Percentiles rank a stretch among this genome's conserved stretches.
These are phyloP conservation scores for Thozetella sp. DNA, from an alignment of 495 filamentous ascomycete species.

Conservation along the genomic window DNA sequence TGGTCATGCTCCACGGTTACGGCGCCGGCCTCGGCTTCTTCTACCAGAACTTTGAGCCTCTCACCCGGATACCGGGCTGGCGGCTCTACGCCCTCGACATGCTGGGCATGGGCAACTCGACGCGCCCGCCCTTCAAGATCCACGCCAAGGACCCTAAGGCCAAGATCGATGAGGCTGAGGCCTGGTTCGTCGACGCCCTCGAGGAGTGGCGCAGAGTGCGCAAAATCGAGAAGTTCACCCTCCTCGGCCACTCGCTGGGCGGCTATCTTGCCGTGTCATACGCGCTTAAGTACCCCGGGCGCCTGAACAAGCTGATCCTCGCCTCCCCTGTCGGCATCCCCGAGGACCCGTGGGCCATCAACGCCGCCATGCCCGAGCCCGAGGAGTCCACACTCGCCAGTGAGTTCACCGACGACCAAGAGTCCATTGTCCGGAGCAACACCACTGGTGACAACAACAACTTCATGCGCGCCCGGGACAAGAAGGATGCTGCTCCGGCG, in stretches of 20 bases:
- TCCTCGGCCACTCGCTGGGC: conserved; percentile 90
- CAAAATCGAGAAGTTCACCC: conserved; percentile 89
- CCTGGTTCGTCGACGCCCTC: conserved; percentile 93
- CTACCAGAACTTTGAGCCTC: conserved; percentile 93
- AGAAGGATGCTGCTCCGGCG: conserved; percentile 23
- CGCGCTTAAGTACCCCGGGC: conserved; percentile 92
- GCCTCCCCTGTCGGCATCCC: conserved; percentile 94
- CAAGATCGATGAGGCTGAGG: conserved; percentile 88
- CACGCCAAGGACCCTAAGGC: conserved; percentile 77
- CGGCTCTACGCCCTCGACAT: conserved; percentile 90
- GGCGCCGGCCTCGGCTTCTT: conserved; percentile 96
- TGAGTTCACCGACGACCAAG: conserved; percentile 78
- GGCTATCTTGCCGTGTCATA: conserved; percentile 95
- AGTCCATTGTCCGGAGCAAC: conserved; percentile 44
- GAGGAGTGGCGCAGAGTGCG: conserved; percentile 92
- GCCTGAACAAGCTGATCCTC: conserved; percentile 91
- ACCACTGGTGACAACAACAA: conserved; percentile 15
- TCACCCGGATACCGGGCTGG: conserved; percentile 80
- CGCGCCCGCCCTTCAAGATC: conserved; percentile 80
- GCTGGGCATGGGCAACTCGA: conserved; percentile 92
- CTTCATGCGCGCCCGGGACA: conserved; percentile 16
- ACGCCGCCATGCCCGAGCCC: conserved; percentile 78
- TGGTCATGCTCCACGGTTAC: conserved; percentile 98
- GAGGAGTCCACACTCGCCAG: conserved; percentile 66
- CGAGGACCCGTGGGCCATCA: conserved; percentile 90